A percentile compares a stretch with the other conserved stretches of the same genome.
These are phyloP conservation scores for Tulasnella sp. DNA, from an alignment of 768 basidiomycete genomes.

Conservation along the genomic window DNA sequence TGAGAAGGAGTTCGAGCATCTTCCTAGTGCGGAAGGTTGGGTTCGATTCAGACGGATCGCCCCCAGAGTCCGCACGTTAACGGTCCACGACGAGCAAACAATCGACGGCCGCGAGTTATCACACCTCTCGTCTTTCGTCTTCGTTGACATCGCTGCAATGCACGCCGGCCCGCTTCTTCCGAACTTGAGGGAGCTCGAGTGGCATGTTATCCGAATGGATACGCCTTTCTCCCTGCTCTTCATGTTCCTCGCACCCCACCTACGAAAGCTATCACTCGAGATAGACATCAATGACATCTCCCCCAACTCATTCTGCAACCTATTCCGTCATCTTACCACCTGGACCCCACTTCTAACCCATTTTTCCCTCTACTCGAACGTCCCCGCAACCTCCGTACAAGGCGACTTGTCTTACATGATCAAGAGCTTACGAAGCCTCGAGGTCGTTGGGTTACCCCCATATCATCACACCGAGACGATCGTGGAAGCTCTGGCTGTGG, in stretches of 20 bases:
- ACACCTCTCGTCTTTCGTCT: slow-evolving; percentile 1
- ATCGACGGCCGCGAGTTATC: slow-evolving; percentile 11
- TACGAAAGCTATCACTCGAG: slow-evolving; percentile 9
- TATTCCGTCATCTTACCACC: slow-evolving; percentile 1
- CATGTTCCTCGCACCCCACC: slow-evolving; percentile 4
- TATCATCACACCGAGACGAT: slow-evolving; percentile 5
- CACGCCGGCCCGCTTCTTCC: not conserved
- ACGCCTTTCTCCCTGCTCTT: slow-evolving; percentile 12
- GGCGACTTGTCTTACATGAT: not conserved
- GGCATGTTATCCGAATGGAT: slow-evolving; percentile 4
- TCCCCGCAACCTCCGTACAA: not conserved
- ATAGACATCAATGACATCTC: slow-evolving; percentile 11
- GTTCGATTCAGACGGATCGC: slow-evolving; percentile 6
- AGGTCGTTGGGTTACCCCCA: slow-evolving; percentile 7
- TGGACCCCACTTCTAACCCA: slow-evolving; percentile 10
- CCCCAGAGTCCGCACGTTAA: slow-evolving; percentile 1
- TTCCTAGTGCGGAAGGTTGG: slow-evolving; percentile 1
- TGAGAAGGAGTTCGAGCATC: slow-evolving; percentile 8
- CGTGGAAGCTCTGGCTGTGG: slow-evolving; percentile 3
- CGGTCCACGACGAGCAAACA: slow-evolving; percentile 8
- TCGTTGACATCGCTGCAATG: slow-evolving; percentile 8
- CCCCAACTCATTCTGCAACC: not conserved
- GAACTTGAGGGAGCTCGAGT: slow-evolving; percentile 7
- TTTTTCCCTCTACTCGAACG: slow-evolving; percentile 5
- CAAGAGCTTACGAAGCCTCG: not conserved